phyloP scores from a whole-genome alignment of 495 filamentous ascomycete genomes.

The Penicillium turbatum region DNA sequence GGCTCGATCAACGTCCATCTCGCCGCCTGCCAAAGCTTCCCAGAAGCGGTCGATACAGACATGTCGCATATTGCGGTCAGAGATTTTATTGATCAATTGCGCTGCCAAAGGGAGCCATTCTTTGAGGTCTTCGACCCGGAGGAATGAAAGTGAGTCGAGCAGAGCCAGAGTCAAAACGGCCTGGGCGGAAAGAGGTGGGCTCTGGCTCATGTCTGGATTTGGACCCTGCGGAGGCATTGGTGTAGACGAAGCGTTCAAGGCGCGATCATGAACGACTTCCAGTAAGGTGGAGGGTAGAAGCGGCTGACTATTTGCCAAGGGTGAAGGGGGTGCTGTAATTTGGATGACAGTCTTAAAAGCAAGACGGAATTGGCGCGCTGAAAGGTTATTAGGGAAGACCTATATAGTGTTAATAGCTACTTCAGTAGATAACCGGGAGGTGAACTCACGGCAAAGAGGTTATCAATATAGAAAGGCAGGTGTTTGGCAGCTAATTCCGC shows the following conservation, averaged over 20 bases:
- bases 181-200: slow-evolving; percentile 66
- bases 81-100: slow-evolving; percentile 58
- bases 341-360: slow-evolving; percentile 87
- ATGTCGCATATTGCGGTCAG: slow-evolving; percentile 57
- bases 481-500: slow-evolving; percentile 65
- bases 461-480: slow-evolving; percentile 81
- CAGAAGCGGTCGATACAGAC: slow-evolving; percentile 73
- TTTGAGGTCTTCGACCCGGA: slow-evolving; percentile 65
- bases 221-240: slow-evolving; percentile 38
- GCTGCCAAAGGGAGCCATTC: slow-evolving; percentile 74
- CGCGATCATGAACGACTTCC: slow-evolving; percentile 72
- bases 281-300: slow-evolving; percentile 73
- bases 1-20: slow-evolving; percentile 88
- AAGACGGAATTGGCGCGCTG: slow-evolving; percentile 84
- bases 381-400: slow-evolving; percentile 79
- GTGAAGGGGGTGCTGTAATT: slow-evolving; percentile 78
- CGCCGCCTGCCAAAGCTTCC: slow-evolving; percentile 75
- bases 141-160: slow-evolving; percentile 74
- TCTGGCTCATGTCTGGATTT: slow-evolving; percentile 28
- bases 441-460: slow-evolving; percentile 64
- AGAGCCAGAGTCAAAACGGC: slow-evolving; percentile 73
- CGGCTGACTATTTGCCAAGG: slow-evolving; percentile 64
- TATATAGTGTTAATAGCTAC: slow-evolving; percentile 21
- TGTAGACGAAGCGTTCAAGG: slow-evolving; percentile 50
- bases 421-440: background rate